Percentiles rank a stretch among this genome's conserved stretches.
Conservation (phyloP, 257 asterid species). For the Solanum okadae region DNA sequence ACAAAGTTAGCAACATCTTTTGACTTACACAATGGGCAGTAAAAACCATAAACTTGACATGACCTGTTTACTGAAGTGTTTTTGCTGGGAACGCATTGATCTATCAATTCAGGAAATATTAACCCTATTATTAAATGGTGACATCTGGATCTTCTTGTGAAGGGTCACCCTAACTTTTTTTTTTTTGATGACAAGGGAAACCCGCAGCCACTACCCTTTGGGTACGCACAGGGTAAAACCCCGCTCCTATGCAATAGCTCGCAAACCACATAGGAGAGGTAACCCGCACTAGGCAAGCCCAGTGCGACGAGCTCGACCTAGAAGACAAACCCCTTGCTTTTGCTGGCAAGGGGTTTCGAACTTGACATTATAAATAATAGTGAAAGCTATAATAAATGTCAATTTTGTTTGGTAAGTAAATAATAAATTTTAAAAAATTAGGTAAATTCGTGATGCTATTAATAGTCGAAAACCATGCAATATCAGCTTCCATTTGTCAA, state of each 20-base stretch:
- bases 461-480: neutral
- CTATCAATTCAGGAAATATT: neutral
- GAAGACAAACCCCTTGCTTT: too few relatives aligned
- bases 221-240: too few relatives aligned
- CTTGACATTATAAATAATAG: neutral
- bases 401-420: neutral
- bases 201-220: too few relatives aligned
- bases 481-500: neutral
- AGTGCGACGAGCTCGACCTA: too few relatives aligned
- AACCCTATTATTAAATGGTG: neutral
- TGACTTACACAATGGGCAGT: neutral
- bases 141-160: neutral
- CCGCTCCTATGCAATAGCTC: too few relatives aligned
- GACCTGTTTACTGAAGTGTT: neutral
- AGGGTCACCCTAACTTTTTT: neutral
- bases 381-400: neutral
- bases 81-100: neutral
- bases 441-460: neutral
- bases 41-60: neutral
- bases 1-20: neutral
- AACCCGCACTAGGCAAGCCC: too few relatives aligned
- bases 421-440: neutral
- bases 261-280: too few relatives aligned
- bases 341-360: too few relatives aligned
- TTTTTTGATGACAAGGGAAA: too few relatives aligned